Evolutionary conservation across 2,329 filamentous ascomycete genomes (phyloP), one percentile per base, ranked within the genome.

Genomic region (Xylaria polymorpha): DNA sequence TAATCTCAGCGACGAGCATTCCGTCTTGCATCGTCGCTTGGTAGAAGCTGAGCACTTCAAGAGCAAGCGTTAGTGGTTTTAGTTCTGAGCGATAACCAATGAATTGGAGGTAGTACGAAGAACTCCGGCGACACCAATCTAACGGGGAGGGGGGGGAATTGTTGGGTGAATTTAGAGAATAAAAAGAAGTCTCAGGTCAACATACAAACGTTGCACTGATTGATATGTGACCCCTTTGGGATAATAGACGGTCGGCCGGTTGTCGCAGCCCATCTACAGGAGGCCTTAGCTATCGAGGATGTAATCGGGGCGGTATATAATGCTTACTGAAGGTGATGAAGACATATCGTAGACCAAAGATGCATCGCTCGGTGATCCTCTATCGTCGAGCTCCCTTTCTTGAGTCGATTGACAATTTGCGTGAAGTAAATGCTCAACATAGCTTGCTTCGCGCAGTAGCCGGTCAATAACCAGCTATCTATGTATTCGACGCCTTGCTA

Each of bases 341-440:
- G 73, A 44, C 79, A 81, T 32, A 80, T 80, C 1, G 74, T 79
- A 3, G 79, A 79, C 79, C 79, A 81, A 14, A 81, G 71, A 60
- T 79, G 78, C 61, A 80, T 77, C 0, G 79, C 76, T 22, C 75
- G 75, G 2, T 81, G 78, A 35, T 83, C 81, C 29, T 77, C 75
- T 3, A 73, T 63, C 0, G 77, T 80, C 1, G 78, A 75, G 9
- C 70, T 75, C 10, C 78, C 77, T 1, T 73, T 71, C 46, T 77
- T 80, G 10, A 81, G 79, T 25, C 79, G 78, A 43, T 74, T 74
- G n/a, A 81, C 74, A 25, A 83, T 80, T 50, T 79, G 80, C 0
- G 81, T 82, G 56, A 83, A 83, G 55, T 78, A 80, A 46, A 82
- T 82, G 59, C 80, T 81, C 10, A 83, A 70, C 80, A 83, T 83